Evolutionary conservation across 768 basidiomycete genomes (phyloP).

Genomic region (Erythrobasidium yunnanense): DNA sequence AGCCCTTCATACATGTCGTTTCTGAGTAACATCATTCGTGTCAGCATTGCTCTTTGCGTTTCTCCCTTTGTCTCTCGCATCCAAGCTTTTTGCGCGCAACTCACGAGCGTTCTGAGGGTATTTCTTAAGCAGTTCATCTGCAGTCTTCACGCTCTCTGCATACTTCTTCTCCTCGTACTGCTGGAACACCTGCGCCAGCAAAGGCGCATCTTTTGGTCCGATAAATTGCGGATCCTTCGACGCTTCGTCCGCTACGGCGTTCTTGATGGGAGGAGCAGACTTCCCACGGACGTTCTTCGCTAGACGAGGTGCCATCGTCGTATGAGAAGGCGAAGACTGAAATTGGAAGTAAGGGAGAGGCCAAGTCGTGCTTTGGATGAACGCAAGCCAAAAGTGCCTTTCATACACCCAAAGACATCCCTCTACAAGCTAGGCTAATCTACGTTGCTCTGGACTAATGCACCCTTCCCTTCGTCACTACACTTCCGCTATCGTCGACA

Average conservation of each 20-base stretch:
- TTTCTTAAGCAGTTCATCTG: conserved; percentile 89
- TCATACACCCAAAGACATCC: too few species aligned
- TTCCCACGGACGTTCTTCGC: conserved; percentile 17
- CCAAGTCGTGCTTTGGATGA: too few species aligned
- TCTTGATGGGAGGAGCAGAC: conserved; percentile 24
- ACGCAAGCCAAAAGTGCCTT: too few species aligned
- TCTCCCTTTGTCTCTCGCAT: background rate
- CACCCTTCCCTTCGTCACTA: too few species aligned
- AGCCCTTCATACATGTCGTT: conserved; percentile 91
- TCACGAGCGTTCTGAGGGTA: conserved; percentile 88
- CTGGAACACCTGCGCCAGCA: conserved; percentile 31
- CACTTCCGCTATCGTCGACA: too few species aligned
- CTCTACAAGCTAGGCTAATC: too few species aligned
- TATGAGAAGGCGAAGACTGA: too few species aligned
- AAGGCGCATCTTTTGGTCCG: conserved; percentile 15
- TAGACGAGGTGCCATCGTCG: conserved; percentile 5
- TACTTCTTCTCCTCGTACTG: conserved; percentile 81
- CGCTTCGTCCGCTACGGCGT: background rate
- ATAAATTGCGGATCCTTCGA: conserved; percentile 27
- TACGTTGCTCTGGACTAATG: too few species aligned
- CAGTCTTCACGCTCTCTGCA: conserved; percentile 77
- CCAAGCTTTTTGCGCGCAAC: conserved; percentile 31
- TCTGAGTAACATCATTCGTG: conserved; percentile 48
- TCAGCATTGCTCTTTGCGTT: conserved; percentile 12
- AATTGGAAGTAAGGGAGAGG: too few species aligned